phyloP scores from a whole-genome alignment of 2,329 filamentous ascomycete genomes.

The Ascochyta koolunga region DNA sequence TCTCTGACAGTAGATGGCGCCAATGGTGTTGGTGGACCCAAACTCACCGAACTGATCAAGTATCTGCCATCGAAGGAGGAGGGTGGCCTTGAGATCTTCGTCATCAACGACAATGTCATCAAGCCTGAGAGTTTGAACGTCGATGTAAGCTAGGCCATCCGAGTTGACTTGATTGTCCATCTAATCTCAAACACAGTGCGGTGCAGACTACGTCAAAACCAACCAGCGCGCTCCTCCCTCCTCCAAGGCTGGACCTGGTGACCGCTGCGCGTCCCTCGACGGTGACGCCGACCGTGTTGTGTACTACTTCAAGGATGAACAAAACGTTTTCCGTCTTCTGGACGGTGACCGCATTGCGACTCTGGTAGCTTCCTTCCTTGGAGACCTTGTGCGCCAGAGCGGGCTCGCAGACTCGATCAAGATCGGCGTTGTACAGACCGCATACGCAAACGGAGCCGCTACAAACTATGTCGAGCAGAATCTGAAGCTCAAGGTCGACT shows the following conservation, averaged over 20 bases:
- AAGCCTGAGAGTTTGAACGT: slow-evolving; percentile 88
- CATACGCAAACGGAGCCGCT: slow-evolving; percentile 94
- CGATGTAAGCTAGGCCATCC: slow-evolving; percentile 65
- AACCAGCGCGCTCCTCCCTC: slow-evolving; percentile 87
- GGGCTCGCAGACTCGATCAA: slow-evolving; percentile 80
- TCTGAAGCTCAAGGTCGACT: slow-evolving; percentile 86
- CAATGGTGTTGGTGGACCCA: slow-evolving; percentile 94
- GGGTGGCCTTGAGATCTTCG: slow-evolving; percentile 76
- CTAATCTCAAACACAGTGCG: slow-evolving; percentile 64
- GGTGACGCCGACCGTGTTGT: slow-evolving; percentile 95
- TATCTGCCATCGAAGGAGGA: slow-evolving; percentile 71
- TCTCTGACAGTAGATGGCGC: slow-evolving; percentile 88
- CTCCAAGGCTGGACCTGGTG: slow-evolving; percentile 76
- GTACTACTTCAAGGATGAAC: slow-evolving; percentile 88
- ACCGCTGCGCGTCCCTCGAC: slow-evolving; percentile 88
- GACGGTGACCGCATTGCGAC: slow-evolving; percentile 97
- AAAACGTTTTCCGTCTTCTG: slow-evolving; percentile 85
- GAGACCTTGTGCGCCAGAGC: slow-evolving; percentile 80
- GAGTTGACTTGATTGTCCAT: background rate
- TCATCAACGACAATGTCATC: slow-evolving; percentile 92
- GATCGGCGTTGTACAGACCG: slow-evolving; percentile 95
- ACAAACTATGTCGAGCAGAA: slow-evolving; percentile 91
- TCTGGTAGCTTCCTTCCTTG: slow-evolving; percentile 90
- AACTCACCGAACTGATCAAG: slow-evolving; percentile 85
- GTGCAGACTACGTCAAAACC: slow-evolving; percentile 97